phyloP scores from a whole-genome alignment of 1,284 basidiomycete genomes.

The Rugosomyces carneus region DNA sequence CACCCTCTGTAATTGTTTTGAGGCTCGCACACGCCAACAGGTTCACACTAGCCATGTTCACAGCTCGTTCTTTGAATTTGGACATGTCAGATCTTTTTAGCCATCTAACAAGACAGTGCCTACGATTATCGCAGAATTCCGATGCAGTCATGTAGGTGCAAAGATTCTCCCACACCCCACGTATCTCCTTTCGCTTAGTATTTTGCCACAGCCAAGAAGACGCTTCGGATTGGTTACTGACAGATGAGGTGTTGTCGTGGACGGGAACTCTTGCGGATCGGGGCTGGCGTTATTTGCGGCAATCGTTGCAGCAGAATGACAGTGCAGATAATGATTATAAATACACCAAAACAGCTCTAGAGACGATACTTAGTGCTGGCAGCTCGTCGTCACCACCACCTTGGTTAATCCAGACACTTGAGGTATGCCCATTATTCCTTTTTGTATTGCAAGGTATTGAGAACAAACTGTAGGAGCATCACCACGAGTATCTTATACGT shows the following conservation, averaged over 20 bases:
- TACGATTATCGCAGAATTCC: constrained; percentile 61
- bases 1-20: constrained; percentile 72
- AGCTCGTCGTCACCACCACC: constrained; percentile 62
- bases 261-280: constrained; percentile 74
- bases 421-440: constrained; percentile 37
- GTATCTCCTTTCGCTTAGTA: constrained; percentile 10
- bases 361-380: constrained; percentile 69
- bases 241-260: constrained; percentile 79
- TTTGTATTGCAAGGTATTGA: constrained; percentile 9
- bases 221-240: constrained; percentile 74
- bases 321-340: constrained; percentile 62
- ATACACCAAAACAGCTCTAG: constrained; percentile 73
- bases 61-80: constrained; percentile 71
- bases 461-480: constrained; percentile 45
- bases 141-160: constrained; percentile 47
- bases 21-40: constrained; percentile 75
- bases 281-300: constrained; percentile 85
- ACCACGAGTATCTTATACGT: constrained; percentile 76
- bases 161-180: background rate
- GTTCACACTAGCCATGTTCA: constrained; percentile 77
- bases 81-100: constrained; percentile 88
- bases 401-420: constrained; percentile 75
- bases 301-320: constrained; percentile 76
- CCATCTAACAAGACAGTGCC: constrained; percentile 73
- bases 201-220: constrained; percentile 48